phyloP scores from a whole-genome alignment of 1,284 basidiomycete genomes.

The Irpex lacteus region DNA sequence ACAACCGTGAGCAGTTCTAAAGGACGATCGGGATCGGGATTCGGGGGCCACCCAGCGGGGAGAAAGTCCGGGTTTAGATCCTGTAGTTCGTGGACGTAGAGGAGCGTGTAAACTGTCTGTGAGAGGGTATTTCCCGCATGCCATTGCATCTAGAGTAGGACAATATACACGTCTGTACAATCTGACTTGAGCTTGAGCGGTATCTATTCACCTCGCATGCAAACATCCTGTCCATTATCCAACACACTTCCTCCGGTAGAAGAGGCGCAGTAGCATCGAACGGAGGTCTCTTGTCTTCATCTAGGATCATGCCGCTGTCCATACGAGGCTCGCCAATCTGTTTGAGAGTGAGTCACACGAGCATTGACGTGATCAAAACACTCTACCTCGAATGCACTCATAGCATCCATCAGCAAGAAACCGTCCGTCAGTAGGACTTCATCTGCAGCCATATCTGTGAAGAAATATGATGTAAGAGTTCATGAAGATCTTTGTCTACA shows the following conservation, averaged over 20 bases:
- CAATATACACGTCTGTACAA: constrained; percentile 19
- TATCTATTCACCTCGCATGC: constrained; percentile 70
- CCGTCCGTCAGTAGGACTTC: constrained; percentile 67
- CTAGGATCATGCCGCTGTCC: constrained; percentile 73
- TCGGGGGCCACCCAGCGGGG: constrained; percentile 26
- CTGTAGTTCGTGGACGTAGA: constrained; percentile 71
- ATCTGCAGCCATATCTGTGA: constrained; percentile 62
- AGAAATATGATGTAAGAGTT: constrained; percentile 1
- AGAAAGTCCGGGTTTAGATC: constrained; percentile 59
- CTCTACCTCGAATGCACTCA: constrained; percentile 83
- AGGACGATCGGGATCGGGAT: constrained; percentile 42
- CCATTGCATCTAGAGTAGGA: constrained; percentile 72
- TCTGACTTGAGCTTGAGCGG: constrained; percentile 12
- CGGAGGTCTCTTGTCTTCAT: constrained; percentile 37
- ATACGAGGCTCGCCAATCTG: constrained; percentile 89
- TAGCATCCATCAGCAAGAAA: constrained; percentile 79
- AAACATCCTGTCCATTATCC: constrained; percentile 81
- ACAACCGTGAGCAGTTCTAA: constrained; percentile 65
- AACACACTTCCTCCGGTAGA: constrained; percentile 76
- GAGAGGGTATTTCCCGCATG: constrained; percentile 81
- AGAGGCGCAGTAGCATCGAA: constrained; percentile 71
- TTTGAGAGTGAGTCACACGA: constrained; percentile 6
- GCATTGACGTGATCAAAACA: background rate
- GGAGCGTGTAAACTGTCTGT: constrained; percentile 82
- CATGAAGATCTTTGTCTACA: background rate